phyloP scores from a whole-genome alignment of 2,329 filamentous ascomycete species.

The Chrysoporthe austroafricana region DNA sequence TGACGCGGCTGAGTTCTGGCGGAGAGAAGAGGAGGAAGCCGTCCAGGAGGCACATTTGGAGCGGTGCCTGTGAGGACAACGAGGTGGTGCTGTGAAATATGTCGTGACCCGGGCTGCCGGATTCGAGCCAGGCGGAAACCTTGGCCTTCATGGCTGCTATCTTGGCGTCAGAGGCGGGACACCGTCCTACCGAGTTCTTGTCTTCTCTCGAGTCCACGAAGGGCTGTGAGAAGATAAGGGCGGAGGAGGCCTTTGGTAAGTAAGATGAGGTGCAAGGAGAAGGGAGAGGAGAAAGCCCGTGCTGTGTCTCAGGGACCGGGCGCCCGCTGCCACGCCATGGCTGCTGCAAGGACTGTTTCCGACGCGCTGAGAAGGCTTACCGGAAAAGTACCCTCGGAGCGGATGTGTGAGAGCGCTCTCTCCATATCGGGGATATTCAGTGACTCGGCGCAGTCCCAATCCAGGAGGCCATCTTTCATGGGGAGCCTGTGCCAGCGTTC shows the following conservation, averaged over 20 bases:
- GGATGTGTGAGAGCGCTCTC: conserved; percentile 71
- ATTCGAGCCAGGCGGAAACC: conserved; percentile 52
- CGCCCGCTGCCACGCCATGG: conserved; percentile 33
- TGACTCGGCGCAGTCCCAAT: conserved; percentile 90
- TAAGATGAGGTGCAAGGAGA: conserved; percentile 37
- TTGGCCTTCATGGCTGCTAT: conserved; percentile 51
- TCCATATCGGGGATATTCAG: conserved; percentile 73
- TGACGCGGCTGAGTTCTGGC: conserved; percentile 54
- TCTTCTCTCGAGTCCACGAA: conserved; percentile 62
- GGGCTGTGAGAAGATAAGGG: conserved; percentile 42
- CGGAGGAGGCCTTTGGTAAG: conserved; percentile 23
- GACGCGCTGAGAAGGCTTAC: conserved; percentile 49
- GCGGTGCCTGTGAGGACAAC: conserved; percentile 17
- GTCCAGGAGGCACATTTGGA: conserved; percentile 74
- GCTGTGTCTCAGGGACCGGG: neutral
- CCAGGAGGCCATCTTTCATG: conserved; percentile 64
- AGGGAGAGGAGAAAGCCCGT: neutral
- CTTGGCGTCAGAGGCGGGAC: conserved; percentile 53
- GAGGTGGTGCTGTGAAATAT: conserved; percentile 32
- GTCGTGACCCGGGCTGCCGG: conserved; percentile 48
- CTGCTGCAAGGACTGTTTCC: conserved; percentile 34
- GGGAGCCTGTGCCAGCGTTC: conserved; percentile 51
- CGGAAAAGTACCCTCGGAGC: conserved; percentile 66
- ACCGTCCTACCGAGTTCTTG: conserved; percentile 61
- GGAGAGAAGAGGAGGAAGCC: conserved; percentile 83